A percentile compares a stretch with the other conserved stretches of the same genome.
Evolutionary conservation across 2,329 filamentous ascomycete species (phyloP).

Genomic region (Sclerotinia trifoliorum): DNA sequence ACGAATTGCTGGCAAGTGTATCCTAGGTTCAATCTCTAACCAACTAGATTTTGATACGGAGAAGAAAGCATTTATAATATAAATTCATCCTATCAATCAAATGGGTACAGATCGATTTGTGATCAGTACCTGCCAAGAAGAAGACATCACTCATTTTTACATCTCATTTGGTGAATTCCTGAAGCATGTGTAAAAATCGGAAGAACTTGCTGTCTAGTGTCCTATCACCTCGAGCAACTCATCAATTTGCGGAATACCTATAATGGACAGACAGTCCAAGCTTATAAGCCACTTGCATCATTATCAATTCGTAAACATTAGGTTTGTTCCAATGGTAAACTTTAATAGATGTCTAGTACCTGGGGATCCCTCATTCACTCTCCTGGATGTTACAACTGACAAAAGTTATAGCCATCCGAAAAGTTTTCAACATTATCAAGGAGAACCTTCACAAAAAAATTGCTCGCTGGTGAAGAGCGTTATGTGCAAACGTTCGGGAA

Average conservation of each 20-base stretch:
- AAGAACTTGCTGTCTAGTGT: constrained; percentile 10
- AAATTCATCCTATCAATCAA: constrained; percentile 5
- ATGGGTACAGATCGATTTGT: constrained; percentile 2
- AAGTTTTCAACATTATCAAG: not conserved
- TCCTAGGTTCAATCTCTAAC: not conserved
- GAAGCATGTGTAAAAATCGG: constrained; percentile 13
- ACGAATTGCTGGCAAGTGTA: constrained; percentile 4
- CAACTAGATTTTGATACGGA: not conserved
- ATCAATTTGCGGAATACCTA: constrained; percentile 8
- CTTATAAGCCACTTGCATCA: constrained; percentile 18
- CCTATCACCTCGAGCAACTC: constrained; percentile 4
- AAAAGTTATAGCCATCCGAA: not conserved
- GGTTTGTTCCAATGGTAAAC: constrained; percentile 16
- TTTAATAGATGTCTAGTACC: not conserved
- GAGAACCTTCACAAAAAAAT: not conserved
- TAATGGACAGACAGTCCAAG: not conserved
- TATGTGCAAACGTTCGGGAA: constrained; percentile 1
- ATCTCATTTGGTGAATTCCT: constrained; percentile 8
- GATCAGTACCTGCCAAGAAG: constrained; percentile 18
- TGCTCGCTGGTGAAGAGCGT: not conserved
- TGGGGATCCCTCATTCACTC: not conserved
- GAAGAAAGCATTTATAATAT: constrained; percentile 2
- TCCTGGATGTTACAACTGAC: not conserved
- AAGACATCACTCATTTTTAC: not conserved
- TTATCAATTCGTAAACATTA: not conserved